phyloP scores from a whole-genome alignment of 768 basidiomycete species.

The Russula brevipes region DNA sequence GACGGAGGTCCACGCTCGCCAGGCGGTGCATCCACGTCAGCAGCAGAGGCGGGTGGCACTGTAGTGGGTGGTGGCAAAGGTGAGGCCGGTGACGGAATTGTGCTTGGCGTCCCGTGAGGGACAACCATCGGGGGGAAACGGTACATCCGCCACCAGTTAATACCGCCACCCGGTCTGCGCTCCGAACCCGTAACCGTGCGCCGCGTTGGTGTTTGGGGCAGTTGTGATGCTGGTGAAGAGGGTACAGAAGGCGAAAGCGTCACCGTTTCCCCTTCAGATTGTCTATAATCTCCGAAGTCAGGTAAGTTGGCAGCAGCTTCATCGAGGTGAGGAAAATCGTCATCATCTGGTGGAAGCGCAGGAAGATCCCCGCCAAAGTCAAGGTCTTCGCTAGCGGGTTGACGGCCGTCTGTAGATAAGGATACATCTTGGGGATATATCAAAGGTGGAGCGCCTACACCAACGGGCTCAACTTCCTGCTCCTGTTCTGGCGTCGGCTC shows the following conservation, averaged over 20 bases:
- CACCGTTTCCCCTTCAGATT: background rate
- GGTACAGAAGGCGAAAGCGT: background rate
- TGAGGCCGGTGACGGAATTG: background rate
- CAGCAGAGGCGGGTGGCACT: background rate
- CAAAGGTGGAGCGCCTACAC: background rate
- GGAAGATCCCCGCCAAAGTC: conserved; percentile 8
- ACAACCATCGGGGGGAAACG: conserved; percentile 68
- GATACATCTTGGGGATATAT: conserved; percentile 13
- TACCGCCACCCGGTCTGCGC: conserved; percentile 39
- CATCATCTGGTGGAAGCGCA: conserved; percentile 11
- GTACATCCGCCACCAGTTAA: conserved; percentile 83
- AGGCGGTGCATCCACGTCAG: background rate
- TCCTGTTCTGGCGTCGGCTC: background rate
- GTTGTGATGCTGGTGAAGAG: background rate
- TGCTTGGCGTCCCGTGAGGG: conserved; percentile 27
- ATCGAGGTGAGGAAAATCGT: background rate
- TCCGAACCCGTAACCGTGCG: conserved; percentile 36
- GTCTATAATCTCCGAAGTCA: background rate
- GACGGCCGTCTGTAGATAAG: background rate
- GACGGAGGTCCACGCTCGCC: conserved; percentile 8
- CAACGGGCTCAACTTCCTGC: background rate
- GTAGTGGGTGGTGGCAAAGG: conserved; percentile 3
- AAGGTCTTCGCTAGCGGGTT: background rate
- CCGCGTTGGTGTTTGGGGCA: conserved; percentile 20
- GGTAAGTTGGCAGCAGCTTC: background rate